Evolutionary conservation across 306 rosid genomes (phyloP), one percentile per base, ranked within the genome.

Genomic region (Amphicarpaea edgeworthii): DNA sequence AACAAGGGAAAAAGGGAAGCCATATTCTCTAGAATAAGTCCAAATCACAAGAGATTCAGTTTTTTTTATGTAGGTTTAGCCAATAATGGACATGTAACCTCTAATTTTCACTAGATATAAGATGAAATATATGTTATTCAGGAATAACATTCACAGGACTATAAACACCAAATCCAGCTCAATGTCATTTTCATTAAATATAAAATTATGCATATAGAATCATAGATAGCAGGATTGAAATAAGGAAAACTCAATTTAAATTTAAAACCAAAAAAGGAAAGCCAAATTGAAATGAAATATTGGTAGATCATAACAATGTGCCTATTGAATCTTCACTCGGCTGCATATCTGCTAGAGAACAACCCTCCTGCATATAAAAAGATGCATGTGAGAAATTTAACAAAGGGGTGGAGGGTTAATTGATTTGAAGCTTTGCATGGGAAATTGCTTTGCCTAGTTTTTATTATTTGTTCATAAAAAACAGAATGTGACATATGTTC

Each of bases 321-420:
- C 68, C 58, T 49, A 47, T 70, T 37, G 24, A 70, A 51, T 70
- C 83, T 69, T 42, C 76, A 38, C 30, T 26, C 63, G 24, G 70
- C 61, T 38, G 42, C 54, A 37, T 60, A 70, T 46, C 61, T 54
- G 26, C 73, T 67, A 60, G 72, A 73, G 62, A 76, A 43, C 50
- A 53, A n/a, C n/a, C n/a, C 64, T 55, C 83, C 83, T 78, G 69
- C 78, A 82, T 70, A 17, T 20, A 51, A 66, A 6, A 68, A 32
- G 58, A 73, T 58, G 45, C 14, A 75, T 19, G 63, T 14, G 57
- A 62, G 71, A 61, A 60, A 59, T 41, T 58, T 58, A 73, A 42
- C 20, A 32, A 32, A 32, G 43, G 21, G 3, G 11, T 5, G 47
- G 60, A 46, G 46, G 40, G 42, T 42, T 72, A 12, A 45, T 57